Base-by-base conservation (phyloP, 148 eudicot species). In the Rhododendron molle region DNA sequence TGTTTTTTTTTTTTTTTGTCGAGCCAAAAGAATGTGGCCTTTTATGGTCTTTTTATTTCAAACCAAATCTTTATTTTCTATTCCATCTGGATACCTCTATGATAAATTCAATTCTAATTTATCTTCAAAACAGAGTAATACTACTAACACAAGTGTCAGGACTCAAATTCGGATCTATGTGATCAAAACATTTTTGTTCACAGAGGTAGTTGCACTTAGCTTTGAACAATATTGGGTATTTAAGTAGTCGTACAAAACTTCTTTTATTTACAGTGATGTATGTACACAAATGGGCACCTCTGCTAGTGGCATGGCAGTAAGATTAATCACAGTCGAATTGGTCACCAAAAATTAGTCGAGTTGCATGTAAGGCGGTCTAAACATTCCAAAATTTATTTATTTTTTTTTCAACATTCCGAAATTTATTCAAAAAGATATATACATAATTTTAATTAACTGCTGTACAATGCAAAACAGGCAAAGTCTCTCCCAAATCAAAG, bases 401-500 rank as follows among this genome's bases (percentile, higher is more conserved):
- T 5, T 40, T 6, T 40, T 40, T 40, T 1, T 40, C 8, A 40
- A 40, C 2, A n/a, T n/a, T n/a, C 44, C 8, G 7, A 40, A 40
- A 40, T 40, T 40, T 40, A 40, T 40, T 40, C 44, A 6, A 74
- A 15, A 74, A 7, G 3, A 54, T 20, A 62, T 11, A 2, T 21
- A 23, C 80, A 74, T 16, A 34, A 74, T 34, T 38, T 50, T 9
- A 80, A 83, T 40, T 69, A 47, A 84, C 85, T 5, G 85, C 15
- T 30, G 72, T 76, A 36, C 54, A 30, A 23, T 56, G 71, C 52
- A 58, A 76, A 56, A 14, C 54, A 0, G 86, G 23, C 72, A 84
- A 79, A 65, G 32, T 85, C 46, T 46, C 77, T 10, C 34, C 60
- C 77, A 85, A 85, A 32, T 62, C 78, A 13, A 79, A 85, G 60